phyloP scores from a whole-genome alignment of 2,329 filamentous ascomycete species.

The Juglanconis sp. region DNA sequence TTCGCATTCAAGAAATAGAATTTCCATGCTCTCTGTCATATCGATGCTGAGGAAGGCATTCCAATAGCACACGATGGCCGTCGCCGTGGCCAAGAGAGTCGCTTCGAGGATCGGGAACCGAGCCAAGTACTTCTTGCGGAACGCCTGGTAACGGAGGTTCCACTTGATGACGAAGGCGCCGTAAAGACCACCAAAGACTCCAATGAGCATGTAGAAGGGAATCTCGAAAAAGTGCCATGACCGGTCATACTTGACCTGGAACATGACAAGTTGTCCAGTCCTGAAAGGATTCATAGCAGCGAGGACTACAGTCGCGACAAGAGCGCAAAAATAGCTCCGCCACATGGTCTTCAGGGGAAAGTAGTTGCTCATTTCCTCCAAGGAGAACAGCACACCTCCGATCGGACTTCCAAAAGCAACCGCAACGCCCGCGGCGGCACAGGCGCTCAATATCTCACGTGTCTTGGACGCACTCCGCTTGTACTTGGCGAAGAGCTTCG shows the following conservation, averaged over 20 bases:
- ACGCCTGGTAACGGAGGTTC: slow-evolving; percentile 87
- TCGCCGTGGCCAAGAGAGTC: slow-evolving; percentile 75
- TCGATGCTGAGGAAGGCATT: slow-evolving; percentile 95
- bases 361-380: slow-evolving; percentile 96
- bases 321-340: slow-evolving; percentile 95
- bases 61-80: slow-evolving; percentile 91
- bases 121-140: slow-evolving; percentile 86
- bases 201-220: slow-evolving; percentile 86
- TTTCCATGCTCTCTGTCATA: slow-evolving; percentile 99
- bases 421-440: slow-evolving; percentile 89
- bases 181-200: slow-evolving; percentile 90
- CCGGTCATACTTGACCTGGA: slow-evolving; percentile 92
- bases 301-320: slow-evolving; percentile 89
- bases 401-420: slow-evolving; percentile 98
- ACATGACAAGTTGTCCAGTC: slow-evolving; percentile 98
- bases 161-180: slow-evolving; percentile 97
- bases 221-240: slow-evolving; percentile 98
- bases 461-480: slow-evolving; percentile 89
- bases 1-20: slow-evolving; percentile 90
- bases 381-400: slow-evolving; percentile 89
- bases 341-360: slow-evolving; percentile 97
- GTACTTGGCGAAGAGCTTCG: slow-evolving; percentile 88
- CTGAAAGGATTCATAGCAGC: slow-evolving; percentile 97
- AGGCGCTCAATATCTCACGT: slow-evolving; percentile 89
- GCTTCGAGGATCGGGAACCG: slow-evolving; percentile 85